phyloP scores from a whole-genome alignment of 2,329 filamentous ascomycete species.

The Geosmithia putterillii region DNA sequence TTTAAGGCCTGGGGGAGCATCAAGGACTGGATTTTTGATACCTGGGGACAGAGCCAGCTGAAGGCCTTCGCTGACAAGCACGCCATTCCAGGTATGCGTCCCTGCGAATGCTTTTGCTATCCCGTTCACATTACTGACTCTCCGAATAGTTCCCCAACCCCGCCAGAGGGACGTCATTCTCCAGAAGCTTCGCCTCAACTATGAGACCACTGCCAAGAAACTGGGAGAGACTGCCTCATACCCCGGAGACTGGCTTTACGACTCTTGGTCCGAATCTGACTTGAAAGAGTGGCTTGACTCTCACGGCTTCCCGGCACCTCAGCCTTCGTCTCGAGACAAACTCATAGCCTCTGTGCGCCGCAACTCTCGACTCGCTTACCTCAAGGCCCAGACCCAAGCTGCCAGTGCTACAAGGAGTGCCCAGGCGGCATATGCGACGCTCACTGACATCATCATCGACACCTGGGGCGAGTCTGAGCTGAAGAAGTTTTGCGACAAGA shows the following conservation, averaged over 20 bases:
- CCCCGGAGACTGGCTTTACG: slow-evolving; percentile 90
- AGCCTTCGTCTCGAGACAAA: slow-evolving; percentile 74
- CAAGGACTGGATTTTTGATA: slow-evolving; percentile 90
- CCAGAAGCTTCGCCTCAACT: slow-evolving; percentile 66
- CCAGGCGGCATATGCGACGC: slow-evolving; percentile 55
- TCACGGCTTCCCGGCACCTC: slow-evolving; percentile 74
- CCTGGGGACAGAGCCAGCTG: slow-evolving; percentile 86
- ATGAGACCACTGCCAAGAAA: slow-evolving; percentile 65
- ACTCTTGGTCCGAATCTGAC: slow-evolving; percentile 83
- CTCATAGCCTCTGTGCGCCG: slow-evolving; percentile 82
- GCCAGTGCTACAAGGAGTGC: slow-evolving; percentile 52
- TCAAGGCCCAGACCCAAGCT: slow-evolving; percentile 51
- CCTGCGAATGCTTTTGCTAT: not conserved
- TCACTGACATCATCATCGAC: slow-evolving; percentile 77
- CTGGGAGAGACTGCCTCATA: slow-evolving; percentile 68
- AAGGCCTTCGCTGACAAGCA: slow-evolving; percentile 89
- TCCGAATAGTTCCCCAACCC: slow-evolving; percentile 58
- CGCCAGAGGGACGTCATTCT: slow-evolving; percentile 75
- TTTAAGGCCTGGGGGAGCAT: slow-evolving; percentile 59
- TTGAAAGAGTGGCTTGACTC: slow-evolving; percentile 89
- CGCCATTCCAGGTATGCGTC: slow-evolving; percentile 52
- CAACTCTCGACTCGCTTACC: slow-evolving; percentile 69
- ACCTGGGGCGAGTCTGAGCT: slow-evolving; percentile 81
- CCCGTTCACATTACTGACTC: slow-evolving; percentile 1
- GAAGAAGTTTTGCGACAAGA: slow-evolving; percentile 89